Evolutionary conservation across 352 stramenopile species (phyloP), one percentile per base, ranked within the genome.

Genomic region (Pythium dissotocum): DNA sequence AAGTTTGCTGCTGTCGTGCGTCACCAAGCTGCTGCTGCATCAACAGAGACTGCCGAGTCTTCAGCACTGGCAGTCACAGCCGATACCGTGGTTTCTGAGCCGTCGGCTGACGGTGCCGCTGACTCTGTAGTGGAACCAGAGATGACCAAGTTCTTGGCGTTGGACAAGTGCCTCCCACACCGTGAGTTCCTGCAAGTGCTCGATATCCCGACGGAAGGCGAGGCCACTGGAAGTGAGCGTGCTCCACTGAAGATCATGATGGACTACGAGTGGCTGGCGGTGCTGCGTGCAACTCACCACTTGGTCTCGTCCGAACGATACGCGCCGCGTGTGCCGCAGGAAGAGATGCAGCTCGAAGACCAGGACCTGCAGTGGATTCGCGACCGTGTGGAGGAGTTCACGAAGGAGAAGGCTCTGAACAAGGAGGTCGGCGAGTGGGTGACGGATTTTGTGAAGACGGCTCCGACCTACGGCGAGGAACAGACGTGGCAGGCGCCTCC

Each of bases 81-180:
- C 21, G 46, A 53, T 53, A n/a, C 3, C 3, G 21, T 10, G 4
- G 46, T n/a, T 53, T 2, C 46, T 30, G 46, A 53, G n/a, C 6
- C 46, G 46, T 30, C 46, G n/a, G 16, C 21, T 14, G 26, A 73
- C 0, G 32, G 24, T 0, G 38, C 32, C 14, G 38, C 21, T 5
- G 33, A 30, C 1, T 10, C 30, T 3, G 18, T 24, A 38, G 3
- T 36, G 9, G 30, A 56, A 5, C 13, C 49, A 6, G 66, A 68
- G 38, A 69, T 75, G 69, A 99, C 97, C 30, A 88, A 90, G 40
- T 99, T 99, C 77, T 71, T 99, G n/a, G 97, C 97, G 30, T 82
- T 99, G n/a, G 98, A 99, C 85, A 99, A 99, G 77, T 99, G 96
- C 66, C 83, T 99, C 4, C 97, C 94, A 13, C 87, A 92, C 51